Evolutionary conservation across 257 asterid genomes (phyloP).

Genomic region (Solanum clarkiae): DNA sequence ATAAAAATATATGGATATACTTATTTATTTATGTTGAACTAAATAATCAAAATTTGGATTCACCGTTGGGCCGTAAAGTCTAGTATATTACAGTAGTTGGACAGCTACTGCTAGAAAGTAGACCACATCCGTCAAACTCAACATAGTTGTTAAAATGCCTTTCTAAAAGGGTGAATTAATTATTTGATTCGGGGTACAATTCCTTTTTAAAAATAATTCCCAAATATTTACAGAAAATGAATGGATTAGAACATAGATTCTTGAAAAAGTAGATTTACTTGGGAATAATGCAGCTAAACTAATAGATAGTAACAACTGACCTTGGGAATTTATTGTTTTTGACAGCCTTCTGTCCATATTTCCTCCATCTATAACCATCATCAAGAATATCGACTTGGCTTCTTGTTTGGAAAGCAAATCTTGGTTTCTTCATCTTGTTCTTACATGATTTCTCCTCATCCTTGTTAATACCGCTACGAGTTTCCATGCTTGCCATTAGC

Average conservation of each 20-base stretch:
- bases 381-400: slow-evolving; percentile 13
- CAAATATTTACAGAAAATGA: background rate
- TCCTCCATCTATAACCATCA: slow-evolving; percentile 16
- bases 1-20: background rate
- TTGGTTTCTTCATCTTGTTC: background rate
- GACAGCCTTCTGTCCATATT: slow-evolving; percentile 13
- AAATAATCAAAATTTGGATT: background rate
- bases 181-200: background rate
- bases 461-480: background rate
- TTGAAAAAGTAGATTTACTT: no score
- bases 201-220: background rate
- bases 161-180: background rate
- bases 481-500: background rate
- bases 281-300: no score
- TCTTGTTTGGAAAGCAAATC: slow-evolving; percentile 7
- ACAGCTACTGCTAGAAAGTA: background rate
- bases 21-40: background rate
- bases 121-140: background rate
- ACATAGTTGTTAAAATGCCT: background rate
- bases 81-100: background rate
- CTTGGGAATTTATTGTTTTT: slow-evolving; percentile 10
- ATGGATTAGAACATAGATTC: background rate
- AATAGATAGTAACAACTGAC: background rate
- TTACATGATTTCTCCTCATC: background rate
- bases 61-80: background rate